Base-by-base conservation (phyloP, 78 protist species). In the Isochrysis galbana region DNA sequence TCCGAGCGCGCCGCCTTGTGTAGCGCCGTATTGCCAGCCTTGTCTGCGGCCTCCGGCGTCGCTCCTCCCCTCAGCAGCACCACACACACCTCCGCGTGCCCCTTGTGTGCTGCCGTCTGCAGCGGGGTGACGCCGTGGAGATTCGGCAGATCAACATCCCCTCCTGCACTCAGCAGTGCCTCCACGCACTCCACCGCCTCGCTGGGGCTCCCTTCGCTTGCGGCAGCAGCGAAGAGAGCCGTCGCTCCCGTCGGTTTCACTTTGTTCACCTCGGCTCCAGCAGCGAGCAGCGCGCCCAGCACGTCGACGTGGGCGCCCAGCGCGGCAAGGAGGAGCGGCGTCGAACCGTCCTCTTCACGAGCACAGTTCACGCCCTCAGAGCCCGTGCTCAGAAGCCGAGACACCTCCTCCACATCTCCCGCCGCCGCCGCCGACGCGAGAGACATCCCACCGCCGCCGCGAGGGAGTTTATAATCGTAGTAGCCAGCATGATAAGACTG, bases 81-180 rank as follows among this genome's bases (percentile, higher is more conserved):
- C 34, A 2, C 41, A 3, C 17, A 5, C 42, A 7, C 3, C 39
- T 17, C 80, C 41, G 80, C 80, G 41, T 70, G 36, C n/a, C 22
- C 41, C 80, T 70, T 70, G 80, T 70, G 80, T 41, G 80, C 80
- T 4, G 80, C 80, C 80, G 22, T 70, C 80, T 70, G 80, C 80
- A 70, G 36, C 80, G 80, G 80, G 23, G 80, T 70, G 41, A 70
- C 80, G 80, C 80, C 80, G 41, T 70, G 80, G 14, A 17, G 22
- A 17, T 70, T 70, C 14, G 80, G 80, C 3, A 22, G n/a, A 21
- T 70, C 80, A 23, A 34, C n/a, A 17, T 14, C 7, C n/a, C 45
- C 80, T 36, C 80, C 80, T 41, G 34, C 41, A 22, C 19, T 41
- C 45, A 4, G 41, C n/a, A 70, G 80, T 3, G 17, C 32, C 39